Conservation (phyloP, 352 stramenopile species). For the Discostella stelligera region DNA sequence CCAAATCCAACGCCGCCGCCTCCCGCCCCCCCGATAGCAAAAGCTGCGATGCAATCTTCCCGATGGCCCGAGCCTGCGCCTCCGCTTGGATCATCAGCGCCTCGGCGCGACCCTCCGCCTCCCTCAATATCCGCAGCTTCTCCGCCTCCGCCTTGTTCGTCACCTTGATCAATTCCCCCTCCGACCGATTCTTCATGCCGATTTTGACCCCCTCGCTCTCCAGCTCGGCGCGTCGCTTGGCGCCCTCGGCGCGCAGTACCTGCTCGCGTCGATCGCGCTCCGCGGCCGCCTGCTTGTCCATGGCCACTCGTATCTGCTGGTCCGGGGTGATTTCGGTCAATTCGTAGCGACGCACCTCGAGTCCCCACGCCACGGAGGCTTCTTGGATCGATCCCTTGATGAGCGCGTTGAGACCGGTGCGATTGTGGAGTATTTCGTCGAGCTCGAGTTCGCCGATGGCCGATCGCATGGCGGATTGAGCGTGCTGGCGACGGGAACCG, state of each 20-base stretch:
- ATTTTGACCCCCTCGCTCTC: constrained; percentile 87
- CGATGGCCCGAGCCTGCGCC: constrained; percentile 83
- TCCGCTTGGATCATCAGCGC: constrained; percentile 76
- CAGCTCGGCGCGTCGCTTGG: constrained; percentile 83
- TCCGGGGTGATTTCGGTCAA: constrained; percentile 88
- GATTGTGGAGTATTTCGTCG: constrained; percentile 87
- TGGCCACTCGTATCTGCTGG: constrained; percentile 84
- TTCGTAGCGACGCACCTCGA: constrained; percentile 85
- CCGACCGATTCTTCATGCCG: constrained; percentile 85
- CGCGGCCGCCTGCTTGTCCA: constrained; percentile 87
- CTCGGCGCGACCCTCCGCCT: constrained; percentile 82
- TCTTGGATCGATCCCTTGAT: constrained; percentile 84
- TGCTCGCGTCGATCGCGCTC: constrained; percentile 83
- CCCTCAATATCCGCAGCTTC: constrained; percentile 79
- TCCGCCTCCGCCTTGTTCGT: constrained; percentile 84
- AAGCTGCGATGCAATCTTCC: constrained; percentile 75
- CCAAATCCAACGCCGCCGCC: constrained; percentile 81
- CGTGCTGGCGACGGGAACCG: constrained; percentile 57
- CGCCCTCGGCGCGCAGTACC: constrained; percentile 84
- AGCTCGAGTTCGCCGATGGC: constrained; percentile 88
- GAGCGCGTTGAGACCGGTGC: constrained; percentile 80
- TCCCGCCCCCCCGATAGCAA: constrained; percentile 69
- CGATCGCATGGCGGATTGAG: constrained; percentile 86
- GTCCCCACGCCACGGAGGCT: constrained; percentile 82
- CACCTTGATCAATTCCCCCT: constrained; percentile 85